Conservation (phyloP, 2,329 filamentous ascomycete species). For the Nothophoma quercina region DNA sequence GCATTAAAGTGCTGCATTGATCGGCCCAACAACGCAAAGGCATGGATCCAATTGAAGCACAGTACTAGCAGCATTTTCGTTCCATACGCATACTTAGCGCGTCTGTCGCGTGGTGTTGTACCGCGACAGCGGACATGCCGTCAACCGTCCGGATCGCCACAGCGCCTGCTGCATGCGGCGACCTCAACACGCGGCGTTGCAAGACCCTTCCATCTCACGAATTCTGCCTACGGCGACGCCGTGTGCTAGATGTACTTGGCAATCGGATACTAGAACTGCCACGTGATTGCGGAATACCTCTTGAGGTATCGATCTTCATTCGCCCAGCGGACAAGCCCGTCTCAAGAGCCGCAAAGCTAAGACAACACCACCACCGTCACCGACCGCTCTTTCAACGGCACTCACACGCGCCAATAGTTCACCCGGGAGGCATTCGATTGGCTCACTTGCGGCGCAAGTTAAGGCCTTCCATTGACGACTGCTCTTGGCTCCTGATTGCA, state of each 20-base stretch:
- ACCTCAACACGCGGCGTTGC: neutral
- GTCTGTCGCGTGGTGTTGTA: slow-evolving; percentile 8
- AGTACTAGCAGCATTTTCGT: too few relatives aligned
- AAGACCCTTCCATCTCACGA: neutral
- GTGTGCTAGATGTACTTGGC: slow-evolving; percentile 12
- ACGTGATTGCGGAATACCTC: slow-evolving; percentile 13
- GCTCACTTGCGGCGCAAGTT: neutral
- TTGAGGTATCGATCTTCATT: slow-evolving; percentile 12
- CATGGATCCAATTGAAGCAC: neutral
- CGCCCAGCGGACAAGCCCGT: slow-evolving; percentile 15
- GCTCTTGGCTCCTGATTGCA: slow-evolving; percentile 17
- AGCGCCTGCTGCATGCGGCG: neutral
- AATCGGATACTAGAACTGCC: slow-evolving; percentile 10
- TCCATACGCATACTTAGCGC: neutral
- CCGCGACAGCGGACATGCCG: neutral
- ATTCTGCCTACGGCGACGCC: neutral
- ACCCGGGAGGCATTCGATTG: slow-evolving; percentile 1
- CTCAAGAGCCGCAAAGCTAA: slow-evolving; percentile 20
- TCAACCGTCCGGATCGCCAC: neutral
- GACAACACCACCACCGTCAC: slow-evolving; percentile 15
- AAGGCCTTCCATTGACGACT: slow-evolving; percentile 12
- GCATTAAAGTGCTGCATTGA: too few relatives aligned
- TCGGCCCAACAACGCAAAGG: neutral
- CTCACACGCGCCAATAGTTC: neutral
- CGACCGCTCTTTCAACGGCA: slow-evolving; percentile 11